Percentiles rank a stretch among this genome's conserved stretches.
Conservation (phyloP, 2,329 filamentous ascomycete species). For the Atkinsonella texensis region DNA sequence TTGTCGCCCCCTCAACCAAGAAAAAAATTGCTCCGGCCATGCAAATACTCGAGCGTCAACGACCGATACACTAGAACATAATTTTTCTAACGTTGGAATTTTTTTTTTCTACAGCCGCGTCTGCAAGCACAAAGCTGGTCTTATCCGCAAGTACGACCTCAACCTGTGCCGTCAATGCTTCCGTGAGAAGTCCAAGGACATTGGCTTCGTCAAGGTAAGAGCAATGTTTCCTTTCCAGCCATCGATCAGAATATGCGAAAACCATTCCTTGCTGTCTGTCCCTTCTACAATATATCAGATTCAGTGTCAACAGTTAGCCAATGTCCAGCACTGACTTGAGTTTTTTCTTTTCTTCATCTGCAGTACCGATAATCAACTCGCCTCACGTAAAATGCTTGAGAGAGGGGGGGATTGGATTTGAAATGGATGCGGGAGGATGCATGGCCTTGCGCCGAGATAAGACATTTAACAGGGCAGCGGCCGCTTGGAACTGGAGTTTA, state of each 20-base stretch:
- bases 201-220: conserved; percentile 59
- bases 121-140: conserved; percentile 91
- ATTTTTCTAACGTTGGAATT: neutral
- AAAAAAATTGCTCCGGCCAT: neutral
- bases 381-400: conserved; percentile 5
- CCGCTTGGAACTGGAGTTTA: conserved; percentile 34
- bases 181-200: conserved; percentile 61
- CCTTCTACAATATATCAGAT: too few relatives aligned
- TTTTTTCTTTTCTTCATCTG: neutral
- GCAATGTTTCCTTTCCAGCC: too few relatives aligned
- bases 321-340: too few relatives aligned
- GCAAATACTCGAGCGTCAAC: neutral
- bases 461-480: conserved; percentile 28
- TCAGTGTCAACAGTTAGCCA: too few relatives aligned
- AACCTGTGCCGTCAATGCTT: conserved; percentile 77
- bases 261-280: neutral
- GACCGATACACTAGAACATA: neutral
- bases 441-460: conserved; percentile 14
- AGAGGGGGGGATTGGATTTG: neutral
- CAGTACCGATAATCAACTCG: conserved; percentile 18
- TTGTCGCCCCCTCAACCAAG: neutral
- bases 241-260: neutral
- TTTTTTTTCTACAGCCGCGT: conserved; percentile 36
- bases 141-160: conserved; percentile 99
- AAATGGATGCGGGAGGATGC: conserved; percentile 10